phyloP scores from a whole-genome alignment of 345 rosid species.

The Euphorbia tirucalli region DNA sequence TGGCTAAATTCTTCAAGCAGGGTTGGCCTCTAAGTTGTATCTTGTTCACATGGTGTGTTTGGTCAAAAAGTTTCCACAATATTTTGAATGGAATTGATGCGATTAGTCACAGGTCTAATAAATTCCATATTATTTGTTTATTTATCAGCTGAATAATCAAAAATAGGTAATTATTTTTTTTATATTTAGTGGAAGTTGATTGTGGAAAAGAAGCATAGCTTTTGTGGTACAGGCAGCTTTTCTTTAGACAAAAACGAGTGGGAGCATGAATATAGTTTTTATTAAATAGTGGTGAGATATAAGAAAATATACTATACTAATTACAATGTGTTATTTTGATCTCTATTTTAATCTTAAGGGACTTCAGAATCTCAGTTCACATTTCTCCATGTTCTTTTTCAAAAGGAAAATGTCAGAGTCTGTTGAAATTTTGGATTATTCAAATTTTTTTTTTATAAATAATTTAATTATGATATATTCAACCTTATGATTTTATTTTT shows the following conservation, averaged over 20 bases:
- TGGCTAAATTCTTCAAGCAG: not conserved
- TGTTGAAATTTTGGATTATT: too few relatives aligned
- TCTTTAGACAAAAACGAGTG: not conserved
- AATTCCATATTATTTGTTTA: not conserved
- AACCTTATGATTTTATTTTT: too few relatives aligned
- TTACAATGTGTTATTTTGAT: not conserved
- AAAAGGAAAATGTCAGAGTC: not conserved
- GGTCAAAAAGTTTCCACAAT: conserved; percentile 4
- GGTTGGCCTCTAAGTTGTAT: too few relatives aligned
- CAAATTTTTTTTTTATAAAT: too few relatives aligned
- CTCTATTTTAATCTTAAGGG: too few relatives aligned
- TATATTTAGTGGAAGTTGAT: not conserved
- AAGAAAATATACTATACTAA: not conserved
- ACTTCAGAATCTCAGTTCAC: not conserved
- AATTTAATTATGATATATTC: too few relatives aligned
- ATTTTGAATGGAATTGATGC: not conserved
- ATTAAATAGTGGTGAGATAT: not conserved
- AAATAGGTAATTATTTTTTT: not conserved
- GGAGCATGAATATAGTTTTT: not conserved
- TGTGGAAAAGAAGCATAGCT: conserved; percentile 1
- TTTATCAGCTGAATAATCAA: not conserved
- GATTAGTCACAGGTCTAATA: not conserved
- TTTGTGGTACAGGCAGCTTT: conserved; percentile 3
- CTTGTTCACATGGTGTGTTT: conserved; percentile 8
- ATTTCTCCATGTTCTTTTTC: not conserved